Conservation (phyloP, 1,284 basidiomycete genomes). For the Ustilago curta region DNA sequence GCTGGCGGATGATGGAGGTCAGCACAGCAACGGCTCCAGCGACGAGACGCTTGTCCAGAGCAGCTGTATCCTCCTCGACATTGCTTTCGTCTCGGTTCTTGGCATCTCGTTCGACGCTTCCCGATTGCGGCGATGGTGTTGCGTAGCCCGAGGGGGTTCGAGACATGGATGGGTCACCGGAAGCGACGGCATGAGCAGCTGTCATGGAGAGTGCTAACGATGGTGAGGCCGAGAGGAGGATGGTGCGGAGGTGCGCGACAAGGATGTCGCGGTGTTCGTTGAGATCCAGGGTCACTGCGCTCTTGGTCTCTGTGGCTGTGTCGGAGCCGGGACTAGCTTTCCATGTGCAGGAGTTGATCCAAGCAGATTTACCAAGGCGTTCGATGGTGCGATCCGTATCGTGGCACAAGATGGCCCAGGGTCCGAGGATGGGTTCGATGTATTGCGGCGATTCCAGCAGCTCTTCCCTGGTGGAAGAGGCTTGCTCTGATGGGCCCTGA, state of each 20-base stretch:
- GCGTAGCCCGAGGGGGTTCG: slow-evolving; percentile 37
- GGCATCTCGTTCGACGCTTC: slow-evolving; percentile 55
- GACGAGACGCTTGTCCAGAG: slow-evolving; percentile 63
- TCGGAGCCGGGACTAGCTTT: neutral
- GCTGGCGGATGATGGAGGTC: slow-evolving; percentile 30
- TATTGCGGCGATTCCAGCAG: slow-evolving; percentile 77
- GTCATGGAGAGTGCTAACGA: slow-evolving; percentile 51
- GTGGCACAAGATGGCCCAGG: slow-evolving; percentile 81
- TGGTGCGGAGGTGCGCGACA: slow-evolving; percentile 41
- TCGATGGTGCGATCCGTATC: slow-evolving; percentile 80
- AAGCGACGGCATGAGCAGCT: slow-evolving; percentile 38
- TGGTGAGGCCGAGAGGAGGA: slow-evolving; percentile 53
- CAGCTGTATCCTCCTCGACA: slow-evolving; percentile 64
- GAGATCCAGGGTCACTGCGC: slow-evolving; percentile 16
- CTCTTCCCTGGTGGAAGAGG: slow-evolving; percentile 72
- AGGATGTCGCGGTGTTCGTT: slow-evolving; percentile 34
- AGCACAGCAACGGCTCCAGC: slow-evolving; percentile 61
- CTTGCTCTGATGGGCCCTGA: neutral
- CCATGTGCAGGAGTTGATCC: slow-evolving; percentile 69
- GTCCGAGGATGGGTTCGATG: slow-evolving; percentile 79
- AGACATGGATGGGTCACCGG: slow-evolving; percentile 29
- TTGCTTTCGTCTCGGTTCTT: slow-evolving; percentile 67
- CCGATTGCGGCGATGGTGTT: slow-evolving; percentile 21
- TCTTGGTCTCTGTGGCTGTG: neutral
- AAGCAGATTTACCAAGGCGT: slow-evolving; percentile 73